A percentile compares a stretch with the other conserved stretches of the same genome.
Evolutionary conservation across 2,329 filamentous ascomycete genomes (phyloP).

Genomic region (Paraphaeosphaeria sporulosa): DNA sequence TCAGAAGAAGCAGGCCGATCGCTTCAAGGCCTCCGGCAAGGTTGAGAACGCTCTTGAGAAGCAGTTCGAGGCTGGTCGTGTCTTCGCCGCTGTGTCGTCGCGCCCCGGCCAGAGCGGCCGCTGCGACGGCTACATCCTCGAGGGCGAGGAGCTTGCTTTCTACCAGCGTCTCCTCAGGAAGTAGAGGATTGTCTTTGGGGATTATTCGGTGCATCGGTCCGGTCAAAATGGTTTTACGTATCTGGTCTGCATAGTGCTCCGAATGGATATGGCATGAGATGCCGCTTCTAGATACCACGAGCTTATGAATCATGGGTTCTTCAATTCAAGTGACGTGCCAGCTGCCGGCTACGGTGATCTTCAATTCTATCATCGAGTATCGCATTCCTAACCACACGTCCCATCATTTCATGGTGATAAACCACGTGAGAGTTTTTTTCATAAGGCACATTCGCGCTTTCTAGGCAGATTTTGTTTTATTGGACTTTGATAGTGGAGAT

Average conservation of each 20-base stretch:
- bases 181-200: slow-evolving; percentile 66
- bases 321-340: slow-evolving; percentile 37
- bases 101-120: slow-evolving; percentile 97
- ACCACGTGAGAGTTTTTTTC: no score
- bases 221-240: slow-evolving; percentile 54
- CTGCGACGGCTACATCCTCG: slow-evolving; percentile 95
- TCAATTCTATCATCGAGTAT: no score
- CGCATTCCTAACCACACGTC: no score
- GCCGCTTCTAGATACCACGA: slow-evolving; percentile 51
- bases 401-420: no score
- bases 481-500: no score
- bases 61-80: slow-evolving; percentile 99
- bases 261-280: slow-evolving; percentile 48
- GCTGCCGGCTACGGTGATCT: not conserved
- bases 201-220: slow-evolving; percentile 51
- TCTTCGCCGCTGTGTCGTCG: slow-evolving; percentile 91
- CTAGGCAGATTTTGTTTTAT: no score
- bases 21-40: slow-evolving; percentile 86
- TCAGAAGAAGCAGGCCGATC: slow-evolving; percentile 93
- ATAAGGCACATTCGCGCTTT: no score
- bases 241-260: slow-evolving; percentile 51
- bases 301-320: slow-evolving; percentile 47
- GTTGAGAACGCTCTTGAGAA: slow-evolving; percentile 91
- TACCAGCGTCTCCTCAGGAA: slow-evolving; percentile 99
- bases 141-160: slow-evolving; percentile 99